Conservation (phyloP, 169 alveolate species). For the Eimeria praecox region DNA sequence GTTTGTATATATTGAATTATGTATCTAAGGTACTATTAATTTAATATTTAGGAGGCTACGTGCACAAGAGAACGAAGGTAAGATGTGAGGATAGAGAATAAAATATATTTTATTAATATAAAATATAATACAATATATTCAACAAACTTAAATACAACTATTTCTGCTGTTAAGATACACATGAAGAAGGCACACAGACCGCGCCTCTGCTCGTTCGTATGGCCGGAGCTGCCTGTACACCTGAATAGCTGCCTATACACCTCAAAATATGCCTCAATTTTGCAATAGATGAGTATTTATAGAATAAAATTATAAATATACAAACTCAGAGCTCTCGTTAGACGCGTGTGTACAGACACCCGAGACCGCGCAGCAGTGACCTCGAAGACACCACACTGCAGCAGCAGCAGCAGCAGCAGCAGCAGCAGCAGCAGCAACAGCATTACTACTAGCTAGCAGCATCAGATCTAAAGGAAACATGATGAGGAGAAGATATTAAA, state of each 20-base stretch:
- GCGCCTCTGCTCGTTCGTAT: too few species aligned
- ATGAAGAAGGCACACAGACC: too few species aligned
- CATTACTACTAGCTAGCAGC: background rate
- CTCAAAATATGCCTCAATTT: background rate
- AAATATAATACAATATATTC: too few species aligned
- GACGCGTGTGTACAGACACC: background rate
- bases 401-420: constrained; percentile 15
- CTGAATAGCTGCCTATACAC: constrained; percentile 26
- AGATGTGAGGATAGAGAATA: too few species aligned
- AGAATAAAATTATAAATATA: background rate
- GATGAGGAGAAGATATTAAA: background rate
- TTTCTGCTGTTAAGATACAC: background rate
- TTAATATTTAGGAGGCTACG: too few species aligned
- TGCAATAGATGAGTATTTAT: background rate
- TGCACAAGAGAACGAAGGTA: too few species aligned
- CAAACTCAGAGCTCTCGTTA: background rate
- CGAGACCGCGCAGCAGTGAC: constrained; percentile 32
- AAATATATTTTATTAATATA: too few species aligned
- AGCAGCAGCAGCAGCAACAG: background rate
- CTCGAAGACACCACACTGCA: constrained; percentile 8
- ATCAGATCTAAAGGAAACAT: background rate
- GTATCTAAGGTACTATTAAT: too few species aligned
- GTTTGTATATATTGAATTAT: background rate
- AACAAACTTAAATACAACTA: too few species aligned
- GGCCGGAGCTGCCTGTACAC: constrained; percentile 11